Conservation (phyloP, 2,329 filamentous ascomycete genomes). For the Alternaria arbusti region DNA sequence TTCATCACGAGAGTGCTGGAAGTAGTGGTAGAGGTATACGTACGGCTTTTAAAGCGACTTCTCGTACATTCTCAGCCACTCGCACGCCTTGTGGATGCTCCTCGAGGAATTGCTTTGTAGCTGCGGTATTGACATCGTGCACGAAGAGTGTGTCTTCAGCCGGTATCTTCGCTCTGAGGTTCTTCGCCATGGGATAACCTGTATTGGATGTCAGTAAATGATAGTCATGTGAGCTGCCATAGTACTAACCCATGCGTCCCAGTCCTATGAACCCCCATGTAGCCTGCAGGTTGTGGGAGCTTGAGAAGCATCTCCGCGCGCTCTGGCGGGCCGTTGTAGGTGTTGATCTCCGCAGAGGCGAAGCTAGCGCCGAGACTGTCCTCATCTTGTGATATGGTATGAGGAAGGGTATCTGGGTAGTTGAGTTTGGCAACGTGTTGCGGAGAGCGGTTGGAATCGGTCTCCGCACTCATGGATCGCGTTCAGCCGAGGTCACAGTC, state of each 20-base stretch:
- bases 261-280: slow-evolving; percentile 60
- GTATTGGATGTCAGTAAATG: slow-evolving; percentile 16
- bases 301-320: slow-evolving; percentile 53
- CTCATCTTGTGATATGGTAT: slow-evolving; percentile 34
- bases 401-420: slow-evolving; percentile 21
- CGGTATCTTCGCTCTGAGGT: slow-evolving; percentile 70
- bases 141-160: slow-evolving; percentile 67
- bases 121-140: slow-evolving; percentile 68
- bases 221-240: slow-evolving; percentile 26
- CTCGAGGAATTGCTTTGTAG: slow-evolving; percentile 63
- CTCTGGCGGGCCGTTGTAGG: slow-evolving; percentile 23
- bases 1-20: slow-evolving; percentile 56
- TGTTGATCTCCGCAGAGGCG: slow-evolving; percentile 33
- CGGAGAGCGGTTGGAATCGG: slow-evolving; percentile 37
- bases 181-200: slow-evolving; percentile 77
- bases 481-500: slow-evolving; percentile 43
- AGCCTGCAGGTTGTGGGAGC: slow-evolving; percentile 49
- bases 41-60: slow-evolving; percentile 72
- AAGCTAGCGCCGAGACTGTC: slow-evolving; percentile 34
- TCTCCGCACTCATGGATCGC: slow-evolving; percentile 38
- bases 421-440: slow-evolving; percentile 25
- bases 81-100: slow-evolving; percentile 62
- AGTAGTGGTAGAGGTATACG: slow-evolving; percentile 38
- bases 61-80: slow-evolving; percentile 63
- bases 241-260: slow-evolving; percentile 56